Conservation (phyloP, 306 rosid species). For the Gleditsia sinensis region DNA sequence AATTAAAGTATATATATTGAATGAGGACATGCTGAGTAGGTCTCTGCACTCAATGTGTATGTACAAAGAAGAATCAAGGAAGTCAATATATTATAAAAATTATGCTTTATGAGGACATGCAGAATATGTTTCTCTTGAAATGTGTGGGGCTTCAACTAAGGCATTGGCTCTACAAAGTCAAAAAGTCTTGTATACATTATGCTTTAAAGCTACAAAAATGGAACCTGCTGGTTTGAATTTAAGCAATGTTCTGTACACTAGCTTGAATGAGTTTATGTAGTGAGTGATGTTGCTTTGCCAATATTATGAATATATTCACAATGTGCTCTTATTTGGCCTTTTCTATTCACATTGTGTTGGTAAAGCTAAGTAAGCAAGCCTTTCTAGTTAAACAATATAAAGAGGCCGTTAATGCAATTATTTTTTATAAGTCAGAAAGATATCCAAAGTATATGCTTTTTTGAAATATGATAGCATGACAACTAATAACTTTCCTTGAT, state of each 20-base stretch:
- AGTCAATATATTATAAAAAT: background rate
- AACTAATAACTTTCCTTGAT: constrained; percentile 60
- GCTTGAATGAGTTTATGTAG: too few species aligned
- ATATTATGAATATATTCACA: too few species aligned
- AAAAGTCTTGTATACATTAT: background rate
- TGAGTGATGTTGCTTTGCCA: too few species aligned
- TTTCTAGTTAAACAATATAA: too few species aligned
- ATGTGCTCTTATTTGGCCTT: too few species aligned
- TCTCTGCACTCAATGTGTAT: background rate
- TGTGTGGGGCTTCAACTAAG: background rate
- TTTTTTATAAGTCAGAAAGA: constrained; percentile 25
- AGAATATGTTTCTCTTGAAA: background rate
- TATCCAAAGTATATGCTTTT: constrained; percentile 37
- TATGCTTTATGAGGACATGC: background rate
- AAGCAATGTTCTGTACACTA: background rate
- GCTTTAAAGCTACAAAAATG: background rate
- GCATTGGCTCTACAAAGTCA: background rate
- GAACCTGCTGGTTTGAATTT: background rate
- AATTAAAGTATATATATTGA: too few species aligned
- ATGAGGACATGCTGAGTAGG: too few species aligned
- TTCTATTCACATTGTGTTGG: background rate
- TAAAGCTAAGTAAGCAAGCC: background rate
- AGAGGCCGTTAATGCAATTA: background rate
- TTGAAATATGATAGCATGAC: constrained; percentile 59
- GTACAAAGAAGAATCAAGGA: background rate